Conservation (phyloP, 495 filamentous ascomycete genomes). For the Aspergillus avenaceus region DNA sequence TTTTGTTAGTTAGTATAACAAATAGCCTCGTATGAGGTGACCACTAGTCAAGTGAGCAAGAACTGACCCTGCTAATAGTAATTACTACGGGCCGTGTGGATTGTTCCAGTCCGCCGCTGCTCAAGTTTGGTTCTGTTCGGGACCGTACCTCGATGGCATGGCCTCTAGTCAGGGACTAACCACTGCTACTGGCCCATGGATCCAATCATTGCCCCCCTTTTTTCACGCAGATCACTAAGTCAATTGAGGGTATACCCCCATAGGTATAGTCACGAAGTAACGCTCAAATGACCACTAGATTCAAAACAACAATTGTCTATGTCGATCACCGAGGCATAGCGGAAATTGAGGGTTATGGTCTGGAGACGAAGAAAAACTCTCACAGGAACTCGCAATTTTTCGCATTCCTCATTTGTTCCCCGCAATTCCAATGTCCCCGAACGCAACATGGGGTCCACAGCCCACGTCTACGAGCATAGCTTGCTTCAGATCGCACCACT, state of each 20-base stretch:
- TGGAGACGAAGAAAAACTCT: slow-evolving; percentile 4
- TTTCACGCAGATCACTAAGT: slow-evolving; percentile 5
- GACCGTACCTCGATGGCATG: slow-evolving; percentile 1
- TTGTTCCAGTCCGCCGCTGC: not conserved
- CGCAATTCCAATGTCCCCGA: slow-evolving; percentile 12
- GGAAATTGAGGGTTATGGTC: slow-evolving; percentile 1
- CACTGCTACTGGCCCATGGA: not conserved
- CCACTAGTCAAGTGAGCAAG: not conserved
- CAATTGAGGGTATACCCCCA: slow-evolving; percentile 4
- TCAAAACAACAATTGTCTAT: not conserved
- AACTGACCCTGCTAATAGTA: not conserved
- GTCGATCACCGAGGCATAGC: slow-evolving; percentile 11
- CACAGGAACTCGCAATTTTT: slow-evolving; percentile 13
- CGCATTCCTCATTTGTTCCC: slow-evolving; percentile 7
- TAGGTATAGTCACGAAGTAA: not conserved
- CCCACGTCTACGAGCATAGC: slow-evolving; percentile 7
- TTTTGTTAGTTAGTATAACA: not conserved
- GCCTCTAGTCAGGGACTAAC: slow-evolving; percentile 7
- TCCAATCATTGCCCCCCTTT: not conserved
- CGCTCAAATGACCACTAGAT: slow-evolving; percentile 1
- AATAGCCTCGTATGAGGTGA: not conserved
- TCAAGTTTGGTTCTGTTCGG: not conserved
- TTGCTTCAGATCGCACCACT: slow-evolving; percentile 6
- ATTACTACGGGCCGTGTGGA: slow-evolving; percentile 1
- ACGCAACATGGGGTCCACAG: slow-evolving; percentile 7